These are phyloP conservation scores for Trichocladium antarcticum DNA, from an alignment of 495 filamentous ascomycete species.

Conservation along the genomic window DNA sequence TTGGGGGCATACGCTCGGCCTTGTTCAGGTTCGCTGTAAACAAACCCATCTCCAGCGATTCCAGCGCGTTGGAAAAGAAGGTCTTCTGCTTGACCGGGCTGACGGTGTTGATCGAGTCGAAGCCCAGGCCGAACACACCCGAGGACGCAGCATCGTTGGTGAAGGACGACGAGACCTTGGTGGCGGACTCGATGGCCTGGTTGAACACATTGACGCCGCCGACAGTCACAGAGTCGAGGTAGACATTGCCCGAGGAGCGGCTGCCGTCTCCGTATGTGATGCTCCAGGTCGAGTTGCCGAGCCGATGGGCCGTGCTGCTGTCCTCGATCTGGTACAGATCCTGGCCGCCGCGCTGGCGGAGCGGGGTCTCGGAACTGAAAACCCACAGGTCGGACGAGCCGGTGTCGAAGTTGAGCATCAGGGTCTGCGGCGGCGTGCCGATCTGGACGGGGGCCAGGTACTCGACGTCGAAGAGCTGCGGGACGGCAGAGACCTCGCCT, in stretches of 20 bases:
- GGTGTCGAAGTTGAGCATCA: slow-evolving; percentile 66
- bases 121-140: slow-evolving; percentile 68
- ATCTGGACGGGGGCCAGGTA: slow-evolving; percentile 58
- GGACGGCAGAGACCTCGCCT: slow-evolving; percentile 32
- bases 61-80: slow-evolving; percentile 63
- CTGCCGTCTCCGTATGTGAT: slow-evolving; percentile 69
- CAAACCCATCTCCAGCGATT: slow-evolving; percentile 48
- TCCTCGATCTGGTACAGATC: slow-evolving; percentile 43
- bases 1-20: slow-evolving; percentile 10
- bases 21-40: slow-evolving; percentile 66
- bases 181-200: slow-evolving; percentile 67
- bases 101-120: slow-evolving; percentile 62
- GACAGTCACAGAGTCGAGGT: slow-evolving; percentile 64
- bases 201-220: slow-evolving; percentile 52
- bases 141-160: slow-evolving; percentile 46
- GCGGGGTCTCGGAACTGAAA: slow-evolving; percentile 37
- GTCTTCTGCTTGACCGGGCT: slow-evolving; percentile 54
- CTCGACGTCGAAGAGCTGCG: slow-evolving; percentile 49
- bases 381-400: slow-evolving; percentile 68
- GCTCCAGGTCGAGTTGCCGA: slow-evolving; percentile 48
- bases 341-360: slow-evolving; percentile 41
- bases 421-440: slow-evolving; percentile 58
- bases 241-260: slow-evolving; percentile 58
- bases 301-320: slow-evolving; percentile 39
- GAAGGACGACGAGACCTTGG: slow-evolving; percentile 53